Conservation (phyloP, 73 alveolate species). For the Stentor coeruleus region DNA sequence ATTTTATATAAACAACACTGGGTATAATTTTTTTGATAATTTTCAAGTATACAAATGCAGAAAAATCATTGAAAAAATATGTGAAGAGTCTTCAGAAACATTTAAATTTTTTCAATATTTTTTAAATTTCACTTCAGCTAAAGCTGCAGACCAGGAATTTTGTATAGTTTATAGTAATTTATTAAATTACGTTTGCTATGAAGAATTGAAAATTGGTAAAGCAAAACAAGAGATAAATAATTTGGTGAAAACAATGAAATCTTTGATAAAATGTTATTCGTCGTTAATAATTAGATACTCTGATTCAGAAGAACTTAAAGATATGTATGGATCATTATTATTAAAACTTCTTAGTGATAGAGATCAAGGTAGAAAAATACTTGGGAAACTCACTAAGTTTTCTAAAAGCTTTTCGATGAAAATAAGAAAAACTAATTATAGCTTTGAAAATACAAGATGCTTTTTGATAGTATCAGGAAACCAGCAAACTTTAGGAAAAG, state of each 20-base stretch:
- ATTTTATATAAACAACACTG: neutral
- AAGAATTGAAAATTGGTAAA: too few species aligned
- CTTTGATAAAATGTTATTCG: neutral
- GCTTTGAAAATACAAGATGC: too few species aligned
- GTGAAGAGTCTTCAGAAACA: neutral
- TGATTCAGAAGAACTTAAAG: neutral
- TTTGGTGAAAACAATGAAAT: neutral
- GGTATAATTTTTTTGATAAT: neutral
- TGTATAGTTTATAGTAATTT: neutral
- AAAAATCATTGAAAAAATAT: too few species aligned
- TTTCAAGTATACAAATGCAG: neutral
- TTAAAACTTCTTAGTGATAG: neutral
- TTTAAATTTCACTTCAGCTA: neutral
- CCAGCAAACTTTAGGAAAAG: neutral
- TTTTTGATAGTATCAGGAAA: neutral
- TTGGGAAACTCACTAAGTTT: neutral
- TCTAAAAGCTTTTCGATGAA: neutral
- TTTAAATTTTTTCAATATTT: too few species aligned
- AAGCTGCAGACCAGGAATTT: neutral
- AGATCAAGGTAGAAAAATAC: too few species aligned
- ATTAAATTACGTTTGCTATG: too few species aligned
- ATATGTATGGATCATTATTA: neutral
- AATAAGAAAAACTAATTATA: neutral
- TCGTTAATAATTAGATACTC: neutral
- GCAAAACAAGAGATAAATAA: neutral